phyloP scores from a whole-genome alignment of 352 stramenopile genomes.

The Globisporangium carolinianum region DNA sequence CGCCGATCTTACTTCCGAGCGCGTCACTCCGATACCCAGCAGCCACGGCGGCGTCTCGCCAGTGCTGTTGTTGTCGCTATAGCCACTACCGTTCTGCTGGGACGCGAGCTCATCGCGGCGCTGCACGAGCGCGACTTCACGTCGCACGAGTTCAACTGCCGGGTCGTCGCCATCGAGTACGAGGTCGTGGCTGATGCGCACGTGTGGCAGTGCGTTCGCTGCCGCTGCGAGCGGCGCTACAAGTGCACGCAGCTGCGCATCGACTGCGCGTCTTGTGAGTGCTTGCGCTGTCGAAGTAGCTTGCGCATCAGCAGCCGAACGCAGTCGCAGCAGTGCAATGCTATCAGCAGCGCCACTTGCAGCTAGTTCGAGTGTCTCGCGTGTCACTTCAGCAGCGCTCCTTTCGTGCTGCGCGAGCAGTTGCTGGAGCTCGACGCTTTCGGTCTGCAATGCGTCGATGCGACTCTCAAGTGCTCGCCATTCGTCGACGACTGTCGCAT shows the following conservation, averaged over 20 bases:
- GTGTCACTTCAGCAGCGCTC: neutral
- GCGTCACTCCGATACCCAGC: neutral
- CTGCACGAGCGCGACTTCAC: too few species aligned
- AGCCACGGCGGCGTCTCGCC: neutral
- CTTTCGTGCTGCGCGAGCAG: neutral
- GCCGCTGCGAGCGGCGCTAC: too few species aligned
- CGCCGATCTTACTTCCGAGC: neutral
- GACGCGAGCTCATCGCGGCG: too few species aligned
- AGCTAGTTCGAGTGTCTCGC: neutral
- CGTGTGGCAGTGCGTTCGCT: too few species aligned
- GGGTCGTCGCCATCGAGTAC: neutral
- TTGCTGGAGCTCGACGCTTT: neutral
- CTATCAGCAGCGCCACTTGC: neutral
- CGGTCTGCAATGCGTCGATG: neutral
- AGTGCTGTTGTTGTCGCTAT: neutral
- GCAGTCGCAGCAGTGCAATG: neutral
- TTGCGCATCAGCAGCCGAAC: neutral
- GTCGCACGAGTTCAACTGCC: neutral
- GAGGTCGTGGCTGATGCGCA: neutral
- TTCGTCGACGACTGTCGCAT: neutral
- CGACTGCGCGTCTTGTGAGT: neutral
- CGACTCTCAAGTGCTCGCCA: neutral
- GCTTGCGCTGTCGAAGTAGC: neutral
- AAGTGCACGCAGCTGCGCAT: neutral
- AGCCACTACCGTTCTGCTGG: neutral